These are phyloP conservation scores for Candida chauliodis DNA, from an alignment of 805 yeast species.

Conservation along the genomic window DNA sequence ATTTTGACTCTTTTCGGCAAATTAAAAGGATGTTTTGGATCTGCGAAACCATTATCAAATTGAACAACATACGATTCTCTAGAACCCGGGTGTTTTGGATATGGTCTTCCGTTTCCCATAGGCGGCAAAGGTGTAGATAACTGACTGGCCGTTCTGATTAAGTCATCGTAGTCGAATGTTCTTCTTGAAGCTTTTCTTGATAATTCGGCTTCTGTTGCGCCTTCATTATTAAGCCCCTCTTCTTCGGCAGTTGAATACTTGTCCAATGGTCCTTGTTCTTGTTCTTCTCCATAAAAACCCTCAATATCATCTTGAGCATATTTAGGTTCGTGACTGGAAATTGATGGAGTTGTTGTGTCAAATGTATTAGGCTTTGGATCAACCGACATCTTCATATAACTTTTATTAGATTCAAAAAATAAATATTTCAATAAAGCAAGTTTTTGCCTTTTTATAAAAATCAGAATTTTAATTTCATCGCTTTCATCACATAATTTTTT, in stretches of 20 bases:
- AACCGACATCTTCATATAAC: neutral
- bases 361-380: slow-evolving; percentile 1
- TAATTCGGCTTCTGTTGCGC: slow-evolving; percentile 1
- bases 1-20: slow-evolving; percentile 47
- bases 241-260: slow-evolving; percentile 2
- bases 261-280: neutral
- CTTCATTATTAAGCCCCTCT: neutral
- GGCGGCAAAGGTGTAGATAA: slow-evolving; percentile 30
- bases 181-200: slow-evolving; percentile 15
- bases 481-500: too few relatives aligned
- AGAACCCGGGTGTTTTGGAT: slow-evolving; percentile 59
- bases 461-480: too few relatives aligned
- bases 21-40: slow-evolving; percentile 78
- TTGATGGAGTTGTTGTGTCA: neutral
- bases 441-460: too few relatives aligned
- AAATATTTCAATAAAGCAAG: too few relatives aligned
- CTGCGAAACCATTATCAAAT: slow-evolving; percentile 67
- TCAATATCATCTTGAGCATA: neutral
- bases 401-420: too few relatives aligned
- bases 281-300: slow-evolving; percentile 2
- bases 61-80: slow-evolving; percentile 59
- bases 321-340: neutral
- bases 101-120: slow-evolving; percentile 68
- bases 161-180: slow-evolving; percentile 25
- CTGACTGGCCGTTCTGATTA: slow-evolving; percentile 24